Base-by-base conservation (phyloP, 305 asterid species). In the Lippia alba region DNA sequence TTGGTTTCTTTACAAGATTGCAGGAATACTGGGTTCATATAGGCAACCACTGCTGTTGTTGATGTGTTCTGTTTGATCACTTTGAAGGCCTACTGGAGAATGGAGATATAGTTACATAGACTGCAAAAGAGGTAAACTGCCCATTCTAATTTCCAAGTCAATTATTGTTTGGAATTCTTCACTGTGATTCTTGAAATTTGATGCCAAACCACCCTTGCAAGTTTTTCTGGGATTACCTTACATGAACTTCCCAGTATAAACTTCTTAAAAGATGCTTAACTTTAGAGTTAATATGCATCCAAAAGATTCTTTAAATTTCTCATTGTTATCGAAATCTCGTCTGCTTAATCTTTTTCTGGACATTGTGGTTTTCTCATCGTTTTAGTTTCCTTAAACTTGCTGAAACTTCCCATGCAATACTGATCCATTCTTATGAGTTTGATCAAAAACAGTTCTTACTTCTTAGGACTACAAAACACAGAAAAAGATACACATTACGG, bases 341-440 rank as follows among this genome's bases (percentile, higher is more conserved):
- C 41, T 12, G 55, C 4, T 49, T 49, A 49, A 49, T n/a, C 8
- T 14, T 2, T 49, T 49, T 4, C n/a, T 54, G 3, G 14, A 9
- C n/a, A 8, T 55, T 55, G 33, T 53, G 6, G 58, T 50, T 45
- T 0, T 49, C 17, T 51, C 2, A 16, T 50, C 12, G 5, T 36
- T 0, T 55, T 40, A 12, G 40, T 46, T 53, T 36, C 50, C 19
- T 60, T 70, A 58, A 45, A 32, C 50, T 30, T 80, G 59, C 68
- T 33, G 56, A 63, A 45, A 61, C 36, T 61, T 33, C 59, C 62
- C 8, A 67, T 56, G 48, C 53, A 16, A 15, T 17, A 16, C 1
- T 36, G 12, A n/a, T 5, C 11, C 57, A 51, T 41, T 63, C 70
- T 69, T 44, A 44, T 55, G 15, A 18, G 61, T 61, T 34, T 32